Conservation (phyloP, 768 basidiomycete species). For the Lactarius pseudohatsudake region DNA sequence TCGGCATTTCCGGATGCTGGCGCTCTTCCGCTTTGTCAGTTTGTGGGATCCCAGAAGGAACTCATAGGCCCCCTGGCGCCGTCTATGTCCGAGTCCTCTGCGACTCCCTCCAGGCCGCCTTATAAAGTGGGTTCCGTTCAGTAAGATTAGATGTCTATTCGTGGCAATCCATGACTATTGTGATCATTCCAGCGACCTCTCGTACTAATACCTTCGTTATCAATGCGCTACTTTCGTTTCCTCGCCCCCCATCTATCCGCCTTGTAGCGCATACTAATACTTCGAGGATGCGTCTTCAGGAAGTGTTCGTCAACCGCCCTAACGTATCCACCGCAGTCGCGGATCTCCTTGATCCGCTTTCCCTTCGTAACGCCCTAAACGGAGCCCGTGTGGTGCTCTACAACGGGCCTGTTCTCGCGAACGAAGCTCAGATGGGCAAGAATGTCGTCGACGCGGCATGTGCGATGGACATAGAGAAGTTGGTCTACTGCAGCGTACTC, state of each 20-base stretch:
- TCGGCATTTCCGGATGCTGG: constrained; percentile 1
- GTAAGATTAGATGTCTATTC: constrained; percentile 1
- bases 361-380: constrained; percentile 19
- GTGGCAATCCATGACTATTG: constrained; percentile 24
- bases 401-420: constrained; percentile 21
- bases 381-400: constrained; percentile 22
- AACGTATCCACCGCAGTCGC: constrained; percentile 22
- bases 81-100: constrained; percentile 4
- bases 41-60: constrained; percentile 1
- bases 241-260: constrained; percentile 23
- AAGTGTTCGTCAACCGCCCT: constrained; percentile 6
- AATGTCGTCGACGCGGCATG: constrained; percentile 27
- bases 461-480: constrained; percentile 27
- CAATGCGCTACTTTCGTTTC: constrained; percentile 25
- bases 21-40: constrained; percentile 20
- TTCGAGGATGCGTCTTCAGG: constrained; percentile 15
- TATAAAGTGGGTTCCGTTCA: constrained; percentile 20
- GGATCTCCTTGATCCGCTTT: constrained; percentile 22
- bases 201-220: constrained; percentile 26
- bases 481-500: constrained; percentile 27
- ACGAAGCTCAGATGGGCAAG: constrained; percentile 27
- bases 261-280: constrained; percentile 19
- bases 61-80: neutral
- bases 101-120: neutral
- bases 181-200: constrained; percentile 27